Base-by-base conservation (phyloP, 306 rosid genomes). In the Quercus suber region DNA sequence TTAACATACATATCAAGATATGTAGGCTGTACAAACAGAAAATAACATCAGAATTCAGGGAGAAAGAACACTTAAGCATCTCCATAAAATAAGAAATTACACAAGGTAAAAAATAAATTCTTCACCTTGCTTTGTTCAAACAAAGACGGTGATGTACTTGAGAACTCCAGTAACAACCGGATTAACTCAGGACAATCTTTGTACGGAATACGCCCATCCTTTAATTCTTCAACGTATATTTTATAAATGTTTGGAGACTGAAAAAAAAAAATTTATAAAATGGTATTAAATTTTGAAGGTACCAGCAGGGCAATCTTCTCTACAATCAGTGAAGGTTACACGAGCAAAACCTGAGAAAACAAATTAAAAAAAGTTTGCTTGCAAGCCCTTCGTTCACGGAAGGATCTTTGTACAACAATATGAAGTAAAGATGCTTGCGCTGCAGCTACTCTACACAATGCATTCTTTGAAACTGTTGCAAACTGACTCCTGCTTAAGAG, bases 1-100 rank as follows among this genome's bases (percentile, higher is more conserved):
- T 89, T 92, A 69, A 93, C 92, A 84, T 93, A 95, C 61, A 93
- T 87, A 89, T 95, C 96, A 88, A 90, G 90, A 89, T 91, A 89
- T 33, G 85, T 77, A 25, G 98, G 91, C 99, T 95, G 96, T 33
- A 58, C 75, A 59, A 76, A 60, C 45, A 69, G 69, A 68, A n/a
- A 81, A 76, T 37, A 31, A 55, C 55, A 14, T 85, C 81, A 83
- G 65, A 79, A 68, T 37, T 31, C 64, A 5, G 43, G 18, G 69
- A 73, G 71, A 72, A 68, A 82, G 11, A 63, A 71, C 57, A 65
- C 49, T 35, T 7, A 49, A 82, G 71, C 31, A 35, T 13, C 52
- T 76, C 73, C 30, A 74, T 5, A n/a, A 53, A 55, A 23, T 31
- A 55, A 2, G 18, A 77, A 57, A 69, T 59, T 4, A 20, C 30